Percentiles rank a stretch among this genome's conserved stretches.
Conservation (phyloP, 164 flowering plant genomes). For the Piper betle region DNA sequence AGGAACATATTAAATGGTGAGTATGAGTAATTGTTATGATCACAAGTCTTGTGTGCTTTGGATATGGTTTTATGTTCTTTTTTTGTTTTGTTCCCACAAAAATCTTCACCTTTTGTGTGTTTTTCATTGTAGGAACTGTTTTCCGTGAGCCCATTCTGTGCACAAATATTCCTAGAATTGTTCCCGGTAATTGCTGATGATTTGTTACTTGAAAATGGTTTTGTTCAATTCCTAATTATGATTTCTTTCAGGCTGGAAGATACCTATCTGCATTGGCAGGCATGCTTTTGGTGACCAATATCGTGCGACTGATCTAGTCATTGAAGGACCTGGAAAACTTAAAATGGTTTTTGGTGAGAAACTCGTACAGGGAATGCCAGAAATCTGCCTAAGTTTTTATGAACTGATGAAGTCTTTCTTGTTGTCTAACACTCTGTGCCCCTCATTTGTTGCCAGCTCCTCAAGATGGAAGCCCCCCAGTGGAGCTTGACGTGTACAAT, state of each 20-base stretch:
- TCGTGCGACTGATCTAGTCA: conserved; percentile 82
- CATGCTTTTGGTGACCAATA: conserved; percentile 99
- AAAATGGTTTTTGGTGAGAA: conserved; percentile 90
- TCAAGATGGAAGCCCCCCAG: conserved; percentile 41
- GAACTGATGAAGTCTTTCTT: not conserved
- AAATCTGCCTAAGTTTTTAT: not conserved
- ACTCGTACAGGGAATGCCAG: not conserved
- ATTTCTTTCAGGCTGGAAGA: conserved; percentile 63
- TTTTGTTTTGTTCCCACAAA: not conserved
- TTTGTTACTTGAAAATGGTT: not conserved
- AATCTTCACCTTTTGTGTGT: not conserved
- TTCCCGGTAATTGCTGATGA: conserved; percentile 38
- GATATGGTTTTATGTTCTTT: not conserved
- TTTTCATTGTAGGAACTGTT: conserved; percentile 61
- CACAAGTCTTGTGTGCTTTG: too few species aligned
- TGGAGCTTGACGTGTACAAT: conserved; percentile 75
- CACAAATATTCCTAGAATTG: conserved; percentile 72
- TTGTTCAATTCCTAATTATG: not conserved
- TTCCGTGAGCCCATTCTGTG: conserved; percentile 95
- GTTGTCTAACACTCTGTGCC: not conserved
- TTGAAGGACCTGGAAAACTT: conserved; percentile 85
- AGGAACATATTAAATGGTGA: conserved; percentile 75
- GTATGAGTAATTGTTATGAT: not conserved
- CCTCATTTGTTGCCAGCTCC: conserved; percentile 38
- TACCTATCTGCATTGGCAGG: conserved; percentile 94